phyloP scores from a whole-genome alignment of 2,329 filamentous ascomycete genomes.

The Epichloe sibirici region DNA sequence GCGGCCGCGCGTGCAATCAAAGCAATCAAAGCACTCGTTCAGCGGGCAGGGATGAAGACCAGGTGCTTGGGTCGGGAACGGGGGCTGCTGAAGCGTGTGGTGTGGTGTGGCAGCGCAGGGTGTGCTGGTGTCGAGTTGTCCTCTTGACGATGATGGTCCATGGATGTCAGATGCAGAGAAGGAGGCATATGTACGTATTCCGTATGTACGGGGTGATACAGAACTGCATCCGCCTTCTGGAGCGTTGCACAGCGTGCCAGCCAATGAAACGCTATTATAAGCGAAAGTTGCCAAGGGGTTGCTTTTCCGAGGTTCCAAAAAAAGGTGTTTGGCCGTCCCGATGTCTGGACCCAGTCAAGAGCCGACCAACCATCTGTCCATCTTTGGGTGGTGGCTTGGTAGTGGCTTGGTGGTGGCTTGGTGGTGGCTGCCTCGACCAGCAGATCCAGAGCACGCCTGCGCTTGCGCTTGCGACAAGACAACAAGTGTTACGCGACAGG shows the following conservation, averaged over 20 bases:
- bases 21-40: not conserved
- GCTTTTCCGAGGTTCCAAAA: not conserved
- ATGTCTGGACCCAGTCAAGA: not conserved
- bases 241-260: not conserved
- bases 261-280: constrained; percentile 7
- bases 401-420: not conserved
- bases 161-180: not conserved
- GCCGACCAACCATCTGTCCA: not conserved
- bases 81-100: not conserved
- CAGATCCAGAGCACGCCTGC: not conserved
- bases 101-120: not conserved
- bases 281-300: constrained; percentile 1
- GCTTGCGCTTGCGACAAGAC: not conserved
- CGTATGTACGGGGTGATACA: not conserved
- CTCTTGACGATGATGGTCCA: not conserved
- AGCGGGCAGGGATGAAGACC: not conserved
- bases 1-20: not conserved
- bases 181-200: not conserved
- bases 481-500: not conserved
- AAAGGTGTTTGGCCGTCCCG: not conserved
- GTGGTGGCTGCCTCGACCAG: not conserved
- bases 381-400: not conserved
- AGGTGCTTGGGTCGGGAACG: not conserved
- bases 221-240: too few species aligned
- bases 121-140: too few species aligned